These are phyloP conservation scores for Colletotrichum sansevieriae DNA, from an alignment of 2,329 filamentous ascomycete species.

Conservation along the genomic window DNA sequence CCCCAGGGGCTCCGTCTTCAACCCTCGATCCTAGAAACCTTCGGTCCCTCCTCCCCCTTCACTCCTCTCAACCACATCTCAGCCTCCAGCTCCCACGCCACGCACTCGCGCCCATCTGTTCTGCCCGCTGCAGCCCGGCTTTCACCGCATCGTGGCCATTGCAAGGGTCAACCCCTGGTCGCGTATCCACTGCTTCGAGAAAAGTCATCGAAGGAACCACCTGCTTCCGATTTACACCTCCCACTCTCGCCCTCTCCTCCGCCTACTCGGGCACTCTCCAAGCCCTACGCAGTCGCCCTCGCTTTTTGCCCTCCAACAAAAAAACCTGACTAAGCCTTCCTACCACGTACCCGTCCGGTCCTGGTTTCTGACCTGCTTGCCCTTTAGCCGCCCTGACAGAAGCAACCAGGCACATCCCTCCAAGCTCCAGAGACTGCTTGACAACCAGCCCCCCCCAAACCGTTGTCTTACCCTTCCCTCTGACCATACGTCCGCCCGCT, in stretches of 20 bases:
- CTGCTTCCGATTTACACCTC: conserved; percentile 15
- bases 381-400: conserved; percentile 38
- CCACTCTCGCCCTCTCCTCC: neutral
- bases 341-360: conserved; percentile 6
- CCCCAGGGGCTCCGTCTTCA: conserved; percentile 45
- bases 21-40: conserved; percentile 45
- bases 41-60: conserved; percentile 43
- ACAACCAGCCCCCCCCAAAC: conserved; percentile 13
- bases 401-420: conserved; percentile 38
- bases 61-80: neutral
- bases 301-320: neutral
- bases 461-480: conserved; percentile 1
- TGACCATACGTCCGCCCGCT: conserved; percentile 34
- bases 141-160: conserved; percentile 36
- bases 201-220: conserved; percentile 37
- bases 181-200: conserved; percentile 44
- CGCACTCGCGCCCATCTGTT: conserved; percentile 30
- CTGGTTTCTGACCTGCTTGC: conserved; percentile 23
- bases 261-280: conserved; percentile 6
- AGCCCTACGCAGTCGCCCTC: conserved; percentile 5
- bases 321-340: conserved; percentile 1
- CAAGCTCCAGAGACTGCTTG: conserved; percentile 31
- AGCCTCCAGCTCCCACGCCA: conserved; percentile 7
- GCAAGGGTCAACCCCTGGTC: conserved; percentile 31
- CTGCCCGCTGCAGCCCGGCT: conserved; percentile 30